Conservation (phyloP, 768 basidiomycete species). For the Cubamyces lactineus region DNA sequence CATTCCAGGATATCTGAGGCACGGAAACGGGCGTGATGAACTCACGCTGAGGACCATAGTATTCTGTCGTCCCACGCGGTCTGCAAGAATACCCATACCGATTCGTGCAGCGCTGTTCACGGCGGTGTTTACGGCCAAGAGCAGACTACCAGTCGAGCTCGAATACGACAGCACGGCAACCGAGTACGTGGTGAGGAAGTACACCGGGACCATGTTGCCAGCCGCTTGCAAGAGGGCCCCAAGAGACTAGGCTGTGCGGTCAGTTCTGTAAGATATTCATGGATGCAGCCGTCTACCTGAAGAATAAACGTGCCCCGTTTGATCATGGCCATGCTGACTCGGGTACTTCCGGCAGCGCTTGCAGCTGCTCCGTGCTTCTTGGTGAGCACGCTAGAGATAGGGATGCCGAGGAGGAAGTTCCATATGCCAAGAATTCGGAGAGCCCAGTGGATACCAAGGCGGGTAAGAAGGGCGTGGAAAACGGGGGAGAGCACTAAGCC, state of each 20-base stretch:
- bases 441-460: slow-evolving; percentile 40
- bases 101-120: slow-evolving; percentile 48
- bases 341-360: slow-evolving; percentile 23
- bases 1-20: not conserved
- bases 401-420: slow-evolving; percentile 44
- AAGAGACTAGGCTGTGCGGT: slow-evolving; percentile 33
- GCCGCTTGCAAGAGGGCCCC: slow-evolving; percentile 48
- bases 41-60: slow-evolving; percentile 45
- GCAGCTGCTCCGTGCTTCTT: slow-evolving; percentile 30
- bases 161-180: slow-evolving; percentile 44
- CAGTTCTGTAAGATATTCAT: not conserved
- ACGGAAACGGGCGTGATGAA: slow-evolving; percentile 1
- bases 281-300: slow-evolving; percentile 34
- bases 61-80: slow-evolving; percentile 47
- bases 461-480: slow-evolving; percentile 40
- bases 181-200: slow-evolving; percentile 48
- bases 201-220: slow-evolving; percentile 48
- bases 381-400: slow-evolving; percentile 41
- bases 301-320: slow-evolving; percentile 46
- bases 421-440: slow-evolving; percentile 46
- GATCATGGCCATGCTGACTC: slow-evolving; percentile 42
- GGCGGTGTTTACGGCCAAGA: slow-evolving; percentile 47
- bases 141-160: slow-evolving; percentile 39
- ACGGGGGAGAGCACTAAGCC: slow-evolving; percentile 48
- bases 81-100: slow-evolving; percentile 46